Evolutionary conservation across 805 yeast species (phyloP), one percentile per base, ranked within the genome.

Genomic region (Maudiozyma barnettii): DNA sequence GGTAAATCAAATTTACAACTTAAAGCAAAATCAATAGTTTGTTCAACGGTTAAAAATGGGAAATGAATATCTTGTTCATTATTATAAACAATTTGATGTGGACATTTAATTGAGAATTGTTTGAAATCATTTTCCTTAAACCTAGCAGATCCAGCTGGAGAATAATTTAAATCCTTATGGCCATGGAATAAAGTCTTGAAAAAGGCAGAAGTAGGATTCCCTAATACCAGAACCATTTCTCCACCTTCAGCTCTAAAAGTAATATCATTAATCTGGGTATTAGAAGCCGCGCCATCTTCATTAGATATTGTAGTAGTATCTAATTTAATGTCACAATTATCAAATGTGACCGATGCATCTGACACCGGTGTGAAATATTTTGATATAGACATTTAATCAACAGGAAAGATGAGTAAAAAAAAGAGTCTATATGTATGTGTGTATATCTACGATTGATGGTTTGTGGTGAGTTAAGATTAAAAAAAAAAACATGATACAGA

Each of bases 11-110:
- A 57, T 47, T 76, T 74, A 60, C 78, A 70, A 45, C 72, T 67
- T 26, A 79, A 70, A 4, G 81, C 82, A 54, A 78, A 76, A 40
- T 73, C 72, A 48, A 78, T 63, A 12, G 82, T 78, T 54, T 78
- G 77, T 45, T 76, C 75, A 12, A 78, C 82, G 1, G 75, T 67
- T 50, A 78, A 62, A 54, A 69, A 73, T 1, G 83, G 81, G 56
- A 75, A 78, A 64, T 78, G 82, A 29, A 65, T 66, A 59, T 78
- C 83, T 43, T 74, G 67, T 65, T 77, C 82, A 2, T 81, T 77
- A 44, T 73, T 75, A 53, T 63, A 62, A 41, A 63, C 57, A 16
- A 59, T 53, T 44, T 57, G 54, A 39, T 59, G 61, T 35, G 63
- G 59, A 47, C 61, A 55, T 38, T 49, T 49, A 4, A 48, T 40